Evolutionary conservation across 176 grass and related monocot genomes (phyloP), one percentile per base, ranked within the genome.

Genomic region (Zea luxurians): DNA sequence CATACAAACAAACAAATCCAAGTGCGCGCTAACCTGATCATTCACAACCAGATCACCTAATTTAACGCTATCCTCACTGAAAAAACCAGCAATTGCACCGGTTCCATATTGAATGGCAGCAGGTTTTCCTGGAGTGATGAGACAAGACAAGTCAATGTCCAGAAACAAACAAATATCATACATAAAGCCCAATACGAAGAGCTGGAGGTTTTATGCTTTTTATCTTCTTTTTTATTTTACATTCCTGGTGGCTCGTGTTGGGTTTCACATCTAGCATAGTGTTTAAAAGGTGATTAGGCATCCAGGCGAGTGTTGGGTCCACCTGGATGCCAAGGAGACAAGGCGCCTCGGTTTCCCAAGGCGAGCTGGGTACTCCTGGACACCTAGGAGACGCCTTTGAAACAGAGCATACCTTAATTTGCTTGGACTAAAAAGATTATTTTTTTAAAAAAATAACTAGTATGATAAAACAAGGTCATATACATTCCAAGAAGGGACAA

Each of bases 41-140:
- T 89, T 84, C 61, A 93, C 87, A 67, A 83, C 50, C 6, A 91
- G 82, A 66, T 91, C 91, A 70, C 94, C 94, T 37, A 97, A 55
- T 49, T 82, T 88, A 27, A 97, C 62, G 61, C 90, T 78, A 43
- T 97, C 94, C 79, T 90, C 78, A 3, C 94, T 97, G 75, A 93
- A 97, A 76, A 77, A 93, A 4, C 94, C 94, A 84, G 94, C 84
- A 83, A 97, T 82, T 65, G 94, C 48, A 77, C 94, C 94, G 48
- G 94, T 97, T 48, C 94, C 94, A 62, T 97, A 97, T 2, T 84
- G 91, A 82, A 97, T 97, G n/a, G 63, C 88, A 74, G 91, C 94
- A 84, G 91, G 77, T 60, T 83, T 88, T 49, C 94, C 94, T 97
- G 83, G 20, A 61, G 43, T 77, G 43, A 89, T 37, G 42, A 80